A percentile compares a stretch with the other conserved stretches of the same genome.
phyloP scores from a whole-genome alignment of 2,329 filamentous ascomycete genomes.

The Calonectria pseudoreteaudii region DNA sequence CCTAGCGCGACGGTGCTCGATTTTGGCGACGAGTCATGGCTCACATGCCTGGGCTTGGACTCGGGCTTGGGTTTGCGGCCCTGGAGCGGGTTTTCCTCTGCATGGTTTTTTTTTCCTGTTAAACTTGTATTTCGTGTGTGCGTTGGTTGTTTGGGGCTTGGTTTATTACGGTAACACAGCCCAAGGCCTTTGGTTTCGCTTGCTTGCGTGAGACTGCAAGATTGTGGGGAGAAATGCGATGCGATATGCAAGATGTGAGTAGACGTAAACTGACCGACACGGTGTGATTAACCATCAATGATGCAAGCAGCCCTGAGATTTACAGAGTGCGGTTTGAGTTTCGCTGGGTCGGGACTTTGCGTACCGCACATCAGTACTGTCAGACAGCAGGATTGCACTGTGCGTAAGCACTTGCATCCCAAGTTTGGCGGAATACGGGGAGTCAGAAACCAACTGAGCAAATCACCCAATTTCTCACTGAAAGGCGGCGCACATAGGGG shows the following conservation, averaged over 20 bases:
- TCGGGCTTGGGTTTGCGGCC: not conserved
- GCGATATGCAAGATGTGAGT: constrained; percentile 8
- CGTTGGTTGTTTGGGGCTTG: not conserved
- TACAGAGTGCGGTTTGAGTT: constrained; percentile 6
- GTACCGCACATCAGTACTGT: not conserved
- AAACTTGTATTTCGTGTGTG: not conserved
- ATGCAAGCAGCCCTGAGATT: not conserved
- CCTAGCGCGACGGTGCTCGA: constrained; percentile 20
- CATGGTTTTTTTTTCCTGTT: not conserved
- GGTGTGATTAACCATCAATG: constrained; percentile 10
- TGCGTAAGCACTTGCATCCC: constrained; percentile 27
- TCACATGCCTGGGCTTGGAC: constrained; percentile 11
- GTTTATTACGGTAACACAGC: not conserved
- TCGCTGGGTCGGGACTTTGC: constrained; percentile 9
- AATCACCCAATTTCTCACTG: constrained; percentile 6
- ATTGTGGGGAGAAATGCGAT: constrained; percentile 1
- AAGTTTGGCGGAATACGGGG: constrained; percentile 19
- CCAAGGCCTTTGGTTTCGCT: constrained; percentile 5
- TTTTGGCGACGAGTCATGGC: constrained; percentile 33
- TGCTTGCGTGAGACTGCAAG: constrained; percentile 16
- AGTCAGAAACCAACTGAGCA: constrained; percentile 18
- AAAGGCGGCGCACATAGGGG: not conserved
- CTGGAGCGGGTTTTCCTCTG: not conserved
- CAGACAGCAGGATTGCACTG: constrained; percentile 24
- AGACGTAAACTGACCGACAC: constrained; percentile 7